Percentiles rank a stretch among this genome's conserved stretches.
phyloP scores from a whole-genome alignment of 805 yeast genomes.

The Ogataea nonfermentans region DNA sequence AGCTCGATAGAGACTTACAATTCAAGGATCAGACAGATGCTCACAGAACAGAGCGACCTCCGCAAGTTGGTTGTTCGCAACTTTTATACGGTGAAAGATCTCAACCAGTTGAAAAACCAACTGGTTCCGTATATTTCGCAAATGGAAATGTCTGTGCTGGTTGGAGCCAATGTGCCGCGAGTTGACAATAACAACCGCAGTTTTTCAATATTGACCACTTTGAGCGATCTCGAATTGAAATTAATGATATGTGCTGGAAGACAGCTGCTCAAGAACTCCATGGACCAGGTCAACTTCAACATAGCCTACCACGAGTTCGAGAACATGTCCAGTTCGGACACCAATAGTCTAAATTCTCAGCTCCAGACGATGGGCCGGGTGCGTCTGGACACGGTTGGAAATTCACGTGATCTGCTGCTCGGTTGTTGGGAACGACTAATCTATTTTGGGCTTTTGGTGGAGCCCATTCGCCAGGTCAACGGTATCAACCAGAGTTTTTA shows the following conservation, averaged over 20 bases:
- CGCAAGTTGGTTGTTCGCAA: constrained; percentile 41
- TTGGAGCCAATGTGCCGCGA: constrained; percentile 5
- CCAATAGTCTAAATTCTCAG: constrained; percentile 36
- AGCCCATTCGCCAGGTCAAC: constrained; percentile 24
- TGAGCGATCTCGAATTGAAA: constrained; percentile 72
- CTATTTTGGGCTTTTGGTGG: constrained; percentile 48
- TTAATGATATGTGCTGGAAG: constrained; percentile 75
- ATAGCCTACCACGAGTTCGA: constrained; percentile 69
- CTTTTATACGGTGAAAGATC: constrained; percentile 58
- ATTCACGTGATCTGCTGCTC: constrained; percentile 50
- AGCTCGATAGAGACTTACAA: constrained; percentile 30
- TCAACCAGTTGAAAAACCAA: constrained; percentile 47
- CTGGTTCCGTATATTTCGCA: constrained; percentile 40
- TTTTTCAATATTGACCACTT: constrained; percentile 30
- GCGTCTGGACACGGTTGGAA: constrained; percentile 11
- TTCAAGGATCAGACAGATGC: constrained; percentile 29
- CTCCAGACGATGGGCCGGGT: constrained; percentile 45
- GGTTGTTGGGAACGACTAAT: constrained; percentile 75
- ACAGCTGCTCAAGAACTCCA: constrained; percentile 55
- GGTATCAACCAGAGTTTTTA: constrained; percentile 23
- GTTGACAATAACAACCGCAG: constrained; percentile 14
- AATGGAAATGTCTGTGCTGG: constrained; percentile 2
- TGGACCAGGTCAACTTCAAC: constrained; percentile 69
- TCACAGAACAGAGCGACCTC: constrained; percentile 34
- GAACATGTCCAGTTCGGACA: constrained; percentile 26